Base-by-base conservation (phyloP, 352 stramenopile species). In the Phytophthora foliorum region DNA sequence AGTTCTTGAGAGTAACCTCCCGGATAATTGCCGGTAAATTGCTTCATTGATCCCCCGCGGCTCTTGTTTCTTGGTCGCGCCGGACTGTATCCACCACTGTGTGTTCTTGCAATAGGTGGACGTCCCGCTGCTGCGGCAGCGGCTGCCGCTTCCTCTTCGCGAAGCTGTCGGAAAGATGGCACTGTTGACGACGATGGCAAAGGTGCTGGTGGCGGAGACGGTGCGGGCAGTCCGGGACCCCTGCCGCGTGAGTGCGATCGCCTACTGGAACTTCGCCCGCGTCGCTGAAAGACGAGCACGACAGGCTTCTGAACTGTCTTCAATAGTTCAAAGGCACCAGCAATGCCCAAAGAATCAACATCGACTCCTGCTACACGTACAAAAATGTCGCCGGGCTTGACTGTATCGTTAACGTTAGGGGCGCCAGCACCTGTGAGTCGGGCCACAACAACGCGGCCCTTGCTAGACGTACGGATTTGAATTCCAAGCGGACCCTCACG, bases 281-380 rank as follows among this genome's bases (percentile, higher is more conserved):
- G 75, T 52, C 63, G 56, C 68, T 93, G 80, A 64, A 96, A 96
- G 0, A 94, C 84, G 2, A 96, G 74, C 3, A 92, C 73, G 2
- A 93, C 89, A 2, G 89, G 89, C 46, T 96, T 96, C 51, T 89
- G 78, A 6, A 94, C 87, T 0, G 71, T 90, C 63, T 90, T 86
- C 24, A 96, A 74, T 52, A 93, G 58, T 66, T 96, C 87, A 63
- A 92, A 93, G 1, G 87, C 85, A 2, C 84, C 89, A 16, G 74
- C 76, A 62, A 96, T 90, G 11, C 89, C 89, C 13, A 93, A 67
- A 6, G 77, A 74, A 22, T 86, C 82, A 25, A 94, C 86, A 19
- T 93, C 86, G 1, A 92, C 76, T 6, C 88, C 86, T 4, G 79
- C 86, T 29, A 96, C 85, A 10, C 81, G 81, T 27, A 94, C 77